Evolutionary conservation across 345 rosid genomes (phyloP).

Genomic region (Aegle marmelos): DNA sequence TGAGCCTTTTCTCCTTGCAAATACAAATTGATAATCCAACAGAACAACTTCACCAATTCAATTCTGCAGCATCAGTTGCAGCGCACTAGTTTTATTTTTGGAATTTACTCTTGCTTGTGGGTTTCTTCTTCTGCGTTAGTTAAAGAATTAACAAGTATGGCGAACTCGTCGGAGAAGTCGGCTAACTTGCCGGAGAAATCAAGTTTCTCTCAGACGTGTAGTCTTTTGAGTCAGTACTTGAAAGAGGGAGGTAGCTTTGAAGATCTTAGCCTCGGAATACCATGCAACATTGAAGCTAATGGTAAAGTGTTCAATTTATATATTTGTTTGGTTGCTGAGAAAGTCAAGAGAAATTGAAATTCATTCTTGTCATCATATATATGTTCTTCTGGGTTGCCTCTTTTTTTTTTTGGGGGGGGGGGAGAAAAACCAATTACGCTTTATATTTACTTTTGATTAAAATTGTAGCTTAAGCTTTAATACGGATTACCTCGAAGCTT

Average conservation of each 20-base stretch:
- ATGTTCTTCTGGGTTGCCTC: neutral
- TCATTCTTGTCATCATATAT: too few species aligned
- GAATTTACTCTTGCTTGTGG: neutral
- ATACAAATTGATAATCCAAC: neutral
- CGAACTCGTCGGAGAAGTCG: conserved; percentile 49
- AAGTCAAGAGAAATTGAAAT: neutral
- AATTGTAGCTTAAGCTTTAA: neutral
- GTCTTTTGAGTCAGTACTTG: conserved; percentile 66
- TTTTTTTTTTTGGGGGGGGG: too few species aligned
- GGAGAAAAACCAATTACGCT: neutral
- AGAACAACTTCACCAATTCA: too few species aligned
- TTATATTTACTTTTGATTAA: neutral
- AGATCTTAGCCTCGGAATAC: conserved; percentile 66
- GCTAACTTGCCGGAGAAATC: conserved; percentile 36
- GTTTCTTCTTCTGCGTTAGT: neutral
- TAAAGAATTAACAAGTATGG: conserved; percentile 29
- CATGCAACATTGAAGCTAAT: conserved; percentile 44
- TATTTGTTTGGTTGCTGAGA: conserved; percentile 4
- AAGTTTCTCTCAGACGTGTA: conserved; percentile 66
- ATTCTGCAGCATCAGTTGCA: neutral
- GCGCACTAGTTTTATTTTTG: neutral
- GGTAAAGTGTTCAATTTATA: conserved; percentile 28
- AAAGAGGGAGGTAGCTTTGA: conserved; percentile 71
- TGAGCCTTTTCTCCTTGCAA: neutral
- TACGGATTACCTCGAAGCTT: neutral